Conservation (phyloP, 2,329 filamentous ascomycete genomes). For the Hypoxylon sp. region DNA sequence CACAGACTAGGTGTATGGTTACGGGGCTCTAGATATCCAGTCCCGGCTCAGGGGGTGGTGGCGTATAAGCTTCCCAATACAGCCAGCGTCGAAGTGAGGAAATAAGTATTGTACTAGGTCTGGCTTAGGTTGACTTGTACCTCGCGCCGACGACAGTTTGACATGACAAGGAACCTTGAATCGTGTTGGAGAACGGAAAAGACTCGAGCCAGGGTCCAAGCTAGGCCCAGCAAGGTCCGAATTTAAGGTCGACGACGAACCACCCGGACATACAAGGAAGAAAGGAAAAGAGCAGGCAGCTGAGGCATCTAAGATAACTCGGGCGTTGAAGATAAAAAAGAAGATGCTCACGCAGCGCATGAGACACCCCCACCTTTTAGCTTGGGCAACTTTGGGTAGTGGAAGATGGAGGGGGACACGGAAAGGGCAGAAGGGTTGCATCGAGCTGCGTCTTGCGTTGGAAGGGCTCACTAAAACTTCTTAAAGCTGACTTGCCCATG, state of each 20-base stretch:
- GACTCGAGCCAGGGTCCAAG: too few species aligned
- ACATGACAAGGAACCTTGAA: background rate
- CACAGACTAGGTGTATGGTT: constrained; percentile 12
- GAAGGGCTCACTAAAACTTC: constrained; percentile 38
- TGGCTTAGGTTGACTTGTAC: too few species aligned
- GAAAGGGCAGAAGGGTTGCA: constrained; percentile 18
- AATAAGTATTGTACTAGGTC: constrained; percentile 4
- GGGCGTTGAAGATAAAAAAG: constrained; percentile 21
- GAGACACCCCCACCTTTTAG: constrained; percentile 3
- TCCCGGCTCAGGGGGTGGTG: constrained; percentile 14
- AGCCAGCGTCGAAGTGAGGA: constrained; percentile 18
- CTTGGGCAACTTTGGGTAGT: constrained; percentile 10
- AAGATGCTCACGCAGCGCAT: constrained; percentile 10
- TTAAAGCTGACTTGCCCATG: constrained; percentile 45
- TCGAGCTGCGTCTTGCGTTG: too few species aligned
- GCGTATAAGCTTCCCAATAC: constrained; percentile 23
- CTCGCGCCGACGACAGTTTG: constrained; percentile 17
- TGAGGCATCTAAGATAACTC: too few species aligned
- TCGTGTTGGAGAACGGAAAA: background rate
- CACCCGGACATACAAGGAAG: too few species aligned
- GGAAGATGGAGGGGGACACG: constrained; percentile 18
- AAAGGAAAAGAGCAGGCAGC: too few species aligned
- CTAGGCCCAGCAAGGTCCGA: too few species aligned
- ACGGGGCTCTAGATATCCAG: constrained; percentile 1
- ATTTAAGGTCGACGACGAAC: constrained; percentile 24